Percentiles rank a stretch among this genome's conserved stretches.
These are phyloP conservation scores for Thalassiosira mediterranea DNA, from an alignment of 352 stramenopile genomes.

Conservation along the genomic window DNA sequence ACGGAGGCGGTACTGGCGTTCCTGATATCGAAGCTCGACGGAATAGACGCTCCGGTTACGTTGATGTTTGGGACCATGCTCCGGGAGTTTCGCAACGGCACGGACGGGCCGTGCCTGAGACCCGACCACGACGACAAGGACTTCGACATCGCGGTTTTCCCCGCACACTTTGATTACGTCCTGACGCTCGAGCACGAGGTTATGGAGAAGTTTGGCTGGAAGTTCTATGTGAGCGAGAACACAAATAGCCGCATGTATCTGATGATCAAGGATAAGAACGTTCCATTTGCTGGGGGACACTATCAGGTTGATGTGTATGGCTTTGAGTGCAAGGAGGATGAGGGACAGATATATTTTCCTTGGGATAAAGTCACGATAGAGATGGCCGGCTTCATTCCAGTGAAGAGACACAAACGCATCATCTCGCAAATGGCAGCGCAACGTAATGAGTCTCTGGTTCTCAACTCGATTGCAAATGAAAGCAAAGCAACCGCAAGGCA, in stretches of 20 bases:
- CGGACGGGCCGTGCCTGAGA: background rate
- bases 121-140: slow-evolving; percentile 8
- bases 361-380: slow-evolving; percentile 1
- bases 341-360: background rate
- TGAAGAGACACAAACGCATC: too few relatives aligned
- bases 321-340: background rate
- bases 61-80: background rate
- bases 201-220: background rate
- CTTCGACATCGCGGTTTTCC: slow-evolving; percentile 12
- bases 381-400: too few relatives aligned
- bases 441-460: too few relatives aligned
- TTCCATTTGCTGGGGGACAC: background rate
- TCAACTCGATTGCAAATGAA: too few relatives aligned
- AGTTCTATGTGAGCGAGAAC: background rate
- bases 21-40: background rate
- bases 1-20: background rate
- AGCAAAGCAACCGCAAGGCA: too few relatives aligned
- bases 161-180: slow-evolving; percentile 6
- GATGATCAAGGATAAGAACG: background rate
- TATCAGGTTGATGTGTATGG: slow-evolving; percentile 6
- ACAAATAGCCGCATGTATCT: background rate
- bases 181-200: background rate
- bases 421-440: too few relatives aligned
- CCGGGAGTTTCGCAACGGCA: slow-evolving; percentile 7
- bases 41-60: background rate